phyloP scores from a whole-genome alignment of 805 yeast genomes.

The Wickerhamiella brachini region DNA sequence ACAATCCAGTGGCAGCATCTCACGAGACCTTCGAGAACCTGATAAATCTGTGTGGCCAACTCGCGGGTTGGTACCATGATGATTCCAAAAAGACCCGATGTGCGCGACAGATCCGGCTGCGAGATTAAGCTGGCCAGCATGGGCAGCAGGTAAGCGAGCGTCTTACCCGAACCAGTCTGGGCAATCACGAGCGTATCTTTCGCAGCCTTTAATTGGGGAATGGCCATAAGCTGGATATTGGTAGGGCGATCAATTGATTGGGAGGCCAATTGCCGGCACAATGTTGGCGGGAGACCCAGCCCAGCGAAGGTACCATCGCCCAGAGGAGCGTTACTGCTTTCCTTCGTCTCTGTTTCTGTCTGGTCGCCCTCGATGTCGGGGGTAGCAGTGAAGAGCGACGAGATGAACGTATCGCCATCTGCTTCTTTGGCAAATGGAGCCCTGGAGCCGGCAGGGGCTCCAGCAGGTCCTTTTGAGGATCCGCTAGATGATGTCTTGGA shows the following conservation, averaged over 20 bases:
- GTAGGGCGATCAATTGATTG: constrained; percentile 50
- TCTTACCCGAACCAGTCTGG: constrained; percentile 97
- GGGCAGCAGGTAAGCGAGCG: constrained; percentile 77
- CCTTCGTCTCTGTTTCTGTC: constrained; percentile 12
- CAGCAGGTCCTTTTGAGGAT: background rate
- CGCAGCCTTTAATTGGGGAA: constrained; percentile 41
- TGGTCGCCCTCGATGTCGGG: constrained; percentile 30
- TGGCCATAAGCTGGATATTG: constrained; percentile 65
- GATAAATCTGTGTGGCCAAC: constrained; percentile 76
- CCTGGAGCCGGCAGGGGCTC: background rate
- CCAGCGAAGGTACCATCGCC: constrained; percentile 56
- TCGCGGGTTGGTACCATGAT: constrained; percentile 92
- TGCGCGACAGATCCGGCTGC: constrained; percentile 36
- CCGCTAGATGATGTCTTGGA: too few relatives aligned
- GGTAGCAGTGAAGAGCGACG: constrained; percentile 71
- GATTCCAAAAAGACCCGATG: constrained; percentile 77
- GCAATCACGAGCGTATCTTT: constrained; percentile 82
- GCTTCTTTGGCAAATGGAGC: background rate
- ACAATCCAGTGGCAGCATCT: constrained; percentile 77
- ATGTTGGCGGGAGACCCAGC: constrained; percentile 45
- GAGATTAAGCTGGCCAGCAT: constrained; percentile 59
- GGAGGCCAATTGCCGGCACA: constrained; percentile 42
- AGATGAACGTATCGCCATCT: constrained; percentile 46
- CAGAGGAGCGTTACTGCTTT: constrained; percentile 81
- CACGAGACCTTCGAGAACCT: constrained; percentile 59